A percentile compares a stretch with the other conserved stretches of the same genome.
Evolutionary conservation across 2,329 filamentous ascomycete species (phyloP).

Genomic region (Arachnopeziza araneosa): DNA sequence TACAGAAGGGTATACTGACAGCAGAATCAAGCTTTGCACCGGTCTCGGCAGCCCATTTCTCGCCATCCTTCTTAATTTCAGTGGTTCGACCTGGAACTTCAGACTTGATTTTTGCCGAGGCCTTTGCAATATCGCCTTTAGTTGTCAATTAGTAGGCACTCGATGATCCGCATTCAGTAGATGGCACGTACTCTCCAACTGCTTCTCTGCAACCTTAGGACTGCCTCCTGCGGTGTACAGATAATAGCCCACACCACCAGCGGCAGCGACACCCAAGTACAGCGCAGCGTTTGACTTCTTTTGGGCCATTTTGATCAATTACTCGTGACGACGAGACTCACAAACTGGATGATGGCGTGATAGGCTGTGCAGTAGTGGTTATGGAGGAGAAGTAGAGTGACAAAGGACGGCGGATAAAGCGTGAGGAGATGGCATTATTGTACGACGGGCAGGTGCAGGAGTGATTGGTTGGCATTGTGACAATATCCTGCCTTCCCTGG

Average conservation of each 20-base stretch:
- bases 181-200: constrained; percentile 66
- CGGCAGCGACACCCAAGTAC: constrained; percentile 56
- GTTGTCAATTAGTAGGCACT: constrained; percentile 5
- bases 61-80: constrained; percentile 58
- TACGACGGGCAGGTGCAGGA: constrained; percentile 4
- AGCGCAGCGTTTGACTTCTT: constrained; percentile 34
- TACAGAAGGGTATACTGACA: constrained; percentile 44
- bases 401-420: not conserved
- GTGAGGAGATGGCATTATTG: not conserved
- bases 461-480: constrained; percentile 10
- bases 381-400: not conserved
- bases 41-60: constrained; percentile 54
- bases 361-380: not conserved
- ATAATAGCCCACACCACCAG: constrained; percentile 77
- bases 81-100: constrained; percentile 58
- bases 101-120: constrained; percentile 59
- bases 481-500: not conserved
- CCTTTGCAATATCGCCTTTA: constrained; percentile 71
- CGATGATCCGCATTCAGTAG: not conserved
- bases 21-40: constrained; percentile 63
- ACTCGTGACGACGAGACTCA: constrained; percentile 1
- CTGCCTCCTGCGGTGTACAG: constrained; percentile 81
- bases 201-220: constrained; percentile 76
- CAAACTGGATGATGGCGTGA: not conserved
- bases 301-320: constrained; percentile 26